phyloP scores from a whole-genome alignment of 2,329 filamentous ascomycete genomes.

The Teratosphaeria nubilosa region DNA sequence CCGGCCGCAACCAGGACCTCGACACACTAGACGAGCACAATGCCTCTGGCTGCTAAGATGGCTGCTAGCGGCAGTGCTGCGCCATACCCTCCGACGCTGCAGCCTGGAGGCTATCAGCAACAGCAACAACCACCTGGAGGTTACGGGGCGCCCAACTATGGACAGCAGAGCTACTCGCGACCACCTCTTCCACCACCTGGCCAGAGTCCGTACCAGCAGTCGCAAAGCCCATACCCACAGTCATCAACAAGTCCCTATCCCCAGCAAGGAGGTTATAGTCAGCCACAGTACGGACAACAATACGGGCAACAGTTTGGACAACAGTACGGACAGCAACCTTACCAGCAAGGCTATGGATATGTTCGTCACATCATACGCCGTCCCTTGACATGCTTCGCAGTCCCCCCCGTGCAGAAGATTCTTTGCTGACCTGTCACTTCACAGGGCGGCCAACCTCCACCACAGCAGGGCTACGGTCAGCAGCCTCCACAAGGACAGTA shows the following conservation, averaged over 20 bases:
- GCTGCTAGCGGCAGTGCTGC: slow-evolving; percentile 23
- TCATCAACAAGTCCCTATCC: slow-evolving; percentile 4
- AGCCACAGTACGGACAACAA: slow-evolving; percentile 6
- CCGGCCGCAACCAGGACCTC: not conserved
- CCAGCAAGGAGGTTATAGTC: slow-evolving; percentile 5
- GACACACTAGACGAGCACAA: slow-evolving; percentile 1
- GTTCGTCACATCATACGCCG: slow-evolving; percentile 15
- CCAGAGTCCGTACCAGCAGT: slow-evolving; percentile 4
- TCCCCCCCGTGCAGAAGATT: slow-evolving; percentile 4
- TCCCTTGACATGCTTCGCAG: not conserved
- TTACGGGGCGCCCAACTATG: not conserved
- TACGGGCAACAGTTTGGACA: not conserved
- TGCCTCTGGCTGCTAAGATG: slow-evolving; percentile 22
- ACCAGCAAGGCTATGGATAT: slow-evolving; percentile 26
- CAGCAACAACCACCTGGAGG: slow-evolving; percentile 5
- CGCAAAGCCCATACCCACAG: not conserved
- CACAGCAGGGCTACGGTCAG: slow-evolving; percentile 12
- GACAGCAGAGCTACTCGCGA: slow-evolving; percentile 26
- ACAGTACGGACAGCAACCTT: slow-evolving; percentile 18
- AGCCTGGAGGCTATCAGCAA: slow-evolving; percentile 20
- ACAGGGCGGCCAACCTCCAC: slow-evolving; percentile 7
- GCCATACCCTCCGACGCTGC: slow-evolving; percentile 34
- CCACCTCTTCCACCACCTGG: slow-evolving; percentile 27
- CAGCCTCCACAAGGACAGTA: slow-evolving; percentile 13
- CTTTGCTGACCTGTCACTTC: slow-evolving; percentile 5